A percentile compares a stretch with the other conserved stretches of the same genome.
These are phyloP conservation scores for Cercospora sp. DNA, from an alignment of 2,329 filamentous ascomycete species.

Conservation along the genomic window DNA sequence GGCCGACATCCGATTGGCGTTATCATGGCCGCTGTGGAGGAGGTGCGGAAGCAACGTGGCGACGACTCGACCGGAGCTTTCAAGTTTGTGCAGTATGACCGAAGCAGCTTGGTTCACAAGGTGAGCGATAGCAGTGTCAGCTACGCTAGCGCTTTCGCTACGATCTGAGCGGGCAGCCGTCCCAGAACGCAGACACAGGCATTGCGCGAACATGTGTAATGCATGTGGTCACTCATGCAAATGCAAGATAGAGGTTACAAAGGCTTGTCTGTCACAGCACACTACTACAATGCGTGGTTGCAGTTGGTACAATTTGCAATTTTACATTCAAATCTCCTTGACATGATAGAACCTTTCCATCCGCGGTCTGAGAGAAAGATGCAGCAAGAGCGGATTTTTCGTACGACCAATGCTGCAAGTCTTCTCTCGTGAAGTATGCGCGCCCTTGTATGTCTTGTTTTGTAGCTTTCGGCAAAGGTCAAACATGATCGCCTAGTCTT, in stretches of 20 bases:
- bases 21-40: constrained; percentile 82
- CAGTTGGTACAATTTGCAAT: background rate
- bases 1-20: constrained; percentile 93
- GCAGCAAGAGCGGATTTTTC: background rate
- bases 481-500: constrained; percentile 62
- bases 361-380: background rate
- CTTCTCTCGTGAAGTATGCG: background rate
- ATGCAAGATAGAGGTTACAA: background rate
- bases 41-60: constrained; percentile 44
- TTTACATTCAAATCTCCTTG: background rate
- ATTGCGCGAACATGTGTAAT: background rate
- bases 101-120: constrained; percentile 71
- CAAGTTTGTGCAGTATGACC: constrained; percentile 80
- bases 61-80: constrained; percentile 51
- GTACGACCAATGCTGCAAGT: background rate
- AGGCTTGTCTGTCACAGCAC: background rate
- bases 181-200: background rate
- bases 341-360: background rate
- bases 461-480: background rate
- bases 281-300: background rate
- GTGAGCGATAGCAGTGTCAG: constrained; percentile 82
- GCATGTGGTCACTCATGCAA: background rate
- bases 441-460: background rate
- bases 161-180: constrained; percentile 51
- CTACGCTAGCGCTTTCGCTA: constrained; percentile 89